Evolutionary conservation across 2,329 filamentous ascomycete genomes (phyloP).

Genomic region (Rhynchosporium agropyri): DNA sequence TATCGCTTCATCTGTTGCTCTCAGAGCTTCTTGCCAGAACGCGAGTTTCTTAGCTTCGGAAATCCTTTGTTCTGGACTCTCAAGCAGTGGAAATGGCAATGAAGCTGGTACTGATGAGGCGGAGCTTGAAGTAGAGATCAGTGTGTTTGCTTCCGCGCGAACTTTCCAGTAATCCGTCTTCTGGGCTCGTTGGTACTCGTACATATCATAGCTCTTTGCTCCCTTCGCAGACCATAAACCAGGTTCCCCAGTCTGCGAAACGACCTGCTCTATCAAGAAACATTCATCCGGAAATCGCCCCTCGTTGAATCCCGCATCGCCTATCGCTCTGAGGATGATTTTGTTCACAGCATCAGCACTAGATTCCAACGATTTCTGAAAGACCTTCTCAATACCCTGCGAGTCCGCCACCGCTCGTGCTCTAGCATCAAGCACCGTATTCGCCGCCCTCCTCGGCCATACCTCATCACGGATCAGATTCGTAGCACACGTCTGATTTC

Average conservation of each 20-base stretch:
- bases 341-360: neutral
- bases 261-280: neutral
- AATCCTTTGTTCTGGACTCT: neutral
- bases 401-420: neutral
- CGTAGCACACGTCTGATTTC: neutral
- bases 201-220: neutral
- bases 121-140: neutral
- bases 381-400: neutral
- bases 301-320: conserved; percentile 6
- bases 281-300: conserved; percentile 14
- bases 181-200: neutral
- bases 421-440: neutral
- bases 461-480: conserved; percentile 1
- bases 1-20: neutral
- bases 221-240: neutral
- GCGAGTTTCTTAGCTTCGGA: neutral
- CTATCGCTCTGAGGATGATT: neutral
- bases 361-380: neutral
- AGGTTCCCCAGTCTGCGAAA: neutral
- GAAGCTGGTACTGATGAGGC: too few species aligned
- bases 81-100: too few species aligned
- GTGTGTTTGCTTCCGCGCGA: too few species aligned
- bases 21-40: conserved; percentile 10
- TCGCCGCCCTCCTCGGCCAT: neutral
- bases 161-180: conserved; percentile 1